Base-by-base conservation (phyloP, 768 basidiomycete genomes). In the Russula sp. region DNA sequence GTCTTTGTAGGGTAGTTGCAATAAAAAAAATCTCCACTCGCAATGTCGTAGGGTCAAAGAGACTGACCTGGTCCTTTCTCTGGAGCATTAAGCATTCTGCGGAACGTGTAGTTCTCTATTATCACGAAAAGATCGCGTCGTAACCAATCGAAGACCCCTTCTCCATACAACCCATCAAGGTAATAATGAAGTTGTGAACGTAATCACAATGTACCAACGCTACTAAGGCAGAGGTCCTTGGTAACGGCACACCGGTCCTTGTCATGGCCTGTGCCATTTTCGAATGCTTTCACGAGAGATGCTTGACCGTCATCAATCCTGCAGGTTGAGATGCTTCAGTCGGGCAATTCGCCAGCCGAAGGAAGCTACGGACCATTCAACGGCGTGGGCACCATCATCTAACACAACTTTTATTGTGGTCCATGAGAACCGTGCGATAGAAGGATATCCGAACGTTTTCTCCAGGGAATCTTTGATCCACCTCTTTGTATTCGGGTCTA, bases 381-480 rank as follows among this genome's bases (percentile, higher is more conserved):
- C 85, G 2, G 77, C 68, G 71, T 92, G 87, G 0, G 82, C 96
- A 42, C 83, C 76, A 69, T 90, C 90, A 53, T 96, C 93, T 16
- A 99, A 75, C 3, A 85, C 72, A 2, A 90, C 81, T 70, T 93
- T 94, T 63, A 95, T 85, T 0, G 97, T 97, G 3, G 90, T 85
- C 97, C 97, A 99, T 1, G 90, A 93, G 75, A 98, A 98, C 18
- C 97, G 84, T 3, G 85, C 95, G 42, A 98, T 73, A 18, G 84
- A 87, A 0, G 96, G 96, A 69, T 84, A 96, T 5, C 97, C 97
- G 70, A 99, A 99, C 2, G 92, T 87, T 2, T 87, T 88, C 58
- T 98, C 87, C 13, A 98, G 69, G 0, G 87, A 80, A 1, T 77
- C 71, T 66, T 81, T 82, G 13, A 99, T 77, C 91, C 93, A 98